Percentiles rank a stretch among this genome's conserved stretches.
These are phyloP conservation scores for Phytophthora rubi DNA, from an alignment of 352 stramenopile species.

Conservation along the genomic window DNA sequence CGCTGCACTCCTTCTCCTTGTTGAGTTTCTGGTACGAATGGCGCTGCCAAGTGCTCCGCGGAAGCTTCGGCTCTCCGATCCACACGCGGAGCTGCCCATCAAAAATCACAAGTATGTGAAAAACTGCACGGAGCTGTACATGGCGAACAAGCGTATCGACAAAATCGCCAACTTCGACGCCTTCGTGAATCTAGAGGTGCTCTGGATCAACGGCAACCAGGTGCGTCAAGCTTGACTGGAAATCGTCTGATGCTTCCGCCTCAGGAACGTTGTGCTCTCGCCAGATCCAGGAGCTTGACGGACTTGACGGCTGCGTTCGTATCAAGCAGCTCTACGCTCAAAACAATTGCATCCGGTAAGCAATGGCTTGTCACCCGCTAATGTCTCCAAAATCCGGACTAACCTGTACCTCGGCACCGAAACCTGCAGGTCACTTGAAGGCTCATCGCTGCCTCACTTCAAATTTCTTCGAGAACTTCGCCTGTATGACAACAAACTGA, in stretches of 20 bases:
- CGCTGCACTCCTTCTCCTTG: not conserved
- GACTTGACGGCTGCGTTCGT: constrained; percentile 84
- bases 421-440: constrained; percentile 46
- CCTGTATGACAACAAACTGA: constrained; percentile 83
- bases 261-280: not conserved
- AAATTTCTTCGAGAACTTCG: constrained; percentile 85
- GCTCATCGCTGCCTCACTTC: constrained; percentile 63
- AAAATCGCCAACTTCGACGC: constrained; percentile 83
- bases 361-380: not conserved
- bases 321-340: constrained; percentile 91
- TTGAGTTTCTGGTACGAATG: constrained; percentile 12
- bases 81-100: constrained; percentile 78
- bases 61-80: constrained; percentile 62
- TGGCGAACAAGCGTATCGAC: constrained; percentile 80
- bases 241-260: not conserved
- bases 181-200: constrained; percentile 89
- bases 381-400: not conserved
- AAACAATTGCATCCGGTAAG: constrained; percentile 80
- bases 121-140: constrained; percentile 87
- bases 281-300: constrained; percentile 65
- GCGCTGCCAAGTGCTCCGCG: constrained; percentile 7
- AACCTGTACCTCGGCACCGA: not conserved
- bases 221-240: constrained; percentile 26
- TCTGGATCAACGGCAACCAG: constrained; percentile 91
- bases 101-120: constrained; percentile 93